Base-by-base conservation (phyloP, 1,284 basidiomycete species). In the Ceratobasidium sp. region DNA sequence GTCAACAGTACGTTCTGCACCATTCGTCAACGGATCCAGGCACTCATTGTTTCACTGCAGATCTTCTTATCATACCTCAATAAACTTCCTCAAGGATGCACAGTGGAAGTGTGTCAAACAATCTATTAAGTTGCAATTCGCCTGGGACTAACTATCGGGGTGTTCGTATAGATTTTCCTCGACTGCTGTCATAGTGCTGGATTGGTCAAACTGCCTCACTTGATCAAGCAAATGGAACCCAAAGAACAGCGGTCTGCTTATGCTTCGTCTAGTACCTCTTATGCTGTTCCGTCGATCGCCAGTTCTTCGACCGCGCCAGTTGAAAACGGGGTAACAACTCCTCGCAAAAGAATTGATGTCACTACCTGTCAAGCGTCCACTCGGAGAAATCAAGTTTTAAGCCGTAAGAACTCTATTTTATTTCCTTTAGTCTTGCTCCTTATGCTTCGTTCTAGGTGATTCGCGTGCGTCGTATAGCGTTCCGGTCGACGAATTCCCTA, bases 181-280 rank as follows among this genome's bases (percentile, higher is more conserved):
- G 71, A 73, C 48, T 73, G 59, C 41, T 73, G 71, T 44, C 50
- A 73, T 36, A 63, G 71, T 31, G 59, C 57, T 44, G 71, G 71
- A 5, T 48, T 73, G 8, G 33, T 73, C 19, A 62, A 73, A 7
- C 36, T 63, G 11, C 48, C 45, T 36, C 44, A 73, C 29, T 9
- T 73, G 11, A 45, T 73, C 29, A 36, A 36, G 19, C 29, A 53
- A 41, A 63, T 73, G 71, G 47, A 48, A 27, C n/a, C 47, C 19
- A 48, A 14, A 2, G 50, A 33, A 51, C 48, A 22, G 24, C 19
- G 11, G 53, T 51, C 11, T 11, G 48, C 50, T 9, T 51, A 65
- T 19, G 33, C 41, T 3, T 15, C 41, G 33, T 14, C 19, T n/a
- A 59, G 19, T 22, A 22, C 51, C 33, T n/a, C 31, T 19, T 19